phyloP scores from a whole-genome alignment of 306 rosid genomes.

The Cucumis melo region DNA sequence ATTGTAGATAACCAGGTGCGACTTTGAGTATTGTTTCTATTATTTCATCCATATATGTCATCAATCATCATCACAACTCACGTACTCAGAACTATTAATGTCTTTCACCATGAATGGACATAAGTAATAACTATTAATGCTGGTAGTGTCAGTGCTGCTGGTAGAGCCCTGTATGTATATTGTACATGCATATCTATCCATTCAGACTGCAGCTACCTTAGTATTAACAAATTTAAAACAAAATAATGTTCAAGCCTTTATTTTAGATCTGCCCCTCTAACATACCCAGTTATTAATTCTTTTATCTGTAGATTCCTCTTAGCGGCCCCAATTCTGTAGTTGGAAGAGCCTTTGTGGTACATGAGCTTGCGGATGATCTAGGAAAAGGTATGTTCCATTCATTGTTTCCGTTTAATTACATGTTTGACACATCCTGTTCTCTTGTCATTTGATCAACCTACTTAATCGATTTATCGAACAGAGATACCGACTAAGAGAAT shows the following conservation, averaged over 20 bases:
- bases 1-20: conserved; percentile 66
- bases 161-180: not conserved
- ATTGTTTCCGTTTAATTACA: not conserved
- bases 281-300: not conserved
- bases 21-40: not conserved
- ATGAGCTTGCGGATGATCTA: conserved; percentile 74
- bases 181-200: not conserved
- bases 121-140: not conserved
- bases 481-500: not conserved
- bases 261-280: not conserved
- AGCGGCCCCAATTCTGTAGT: conserved; percentile 56
- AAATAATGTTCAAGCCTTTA: not conserved
- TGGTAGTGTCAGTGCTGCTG: not conserved
- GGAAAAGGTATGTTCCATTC: conserved; percentile 51
- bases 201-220: not conserved
- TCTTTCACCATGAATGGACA: not conserved
- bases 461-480: not conserved
- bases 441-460: not conserved
- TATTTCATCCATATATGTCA: not conserved
- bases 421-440: not conserved
- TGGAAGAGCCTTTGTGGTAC: conserved; percentile 88
- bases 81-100: not conserved
- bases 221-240: not conserved
- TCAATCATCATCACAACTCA: not conserved
- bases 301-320: conserved; percentile 52